These are phyloP conservation scores for Gaeumannomyces sp. DNA, from an alignment of 2,329 filamentous ascomycete genomes.

Conservation along the genomic window DNA sequence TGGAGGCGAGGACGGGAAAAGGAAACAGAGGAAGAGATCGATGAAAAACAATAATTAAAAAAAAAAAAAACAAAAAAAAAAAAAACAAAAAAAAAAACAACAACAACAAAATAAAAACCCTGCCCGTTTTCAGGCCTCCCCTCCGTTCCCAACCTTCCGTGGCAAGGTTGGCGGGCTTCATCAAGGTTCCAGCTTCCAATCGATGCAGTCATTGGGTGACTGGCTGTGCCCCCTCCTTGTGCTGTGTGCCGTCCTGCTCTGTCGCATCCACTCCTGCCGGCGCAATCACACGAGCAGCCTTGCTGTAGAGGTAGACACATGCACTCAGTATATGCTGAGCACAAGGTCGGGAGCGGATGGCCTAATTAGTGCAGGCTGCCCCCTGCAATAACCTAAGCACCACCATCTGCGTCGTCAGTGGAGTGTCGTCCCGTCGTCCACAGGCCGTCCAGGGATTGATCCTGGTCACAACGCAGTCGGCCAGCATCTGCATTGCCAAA, in stretches of 20 bases:
- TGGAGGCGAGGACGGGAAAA: background rate
- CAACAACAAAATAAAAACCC: no score
- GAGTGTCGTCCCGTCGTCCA: background rate
- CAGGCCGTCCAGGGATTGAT: background rate
- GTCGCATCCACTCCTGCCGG: background rate
- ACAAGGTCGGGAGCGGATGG: no score
- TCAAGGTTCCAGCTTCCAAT: background rate
- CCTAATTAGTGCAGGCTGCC: no score
- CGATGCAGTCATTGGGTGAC: background rate
- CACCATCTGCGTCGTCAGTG: background rate
- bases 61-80: no score
- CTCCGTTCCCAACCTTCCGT: background rate
- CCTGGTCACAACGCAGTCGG: no score
- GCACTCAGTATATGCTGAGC: background rate
- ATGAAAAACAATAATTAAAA: background rate
- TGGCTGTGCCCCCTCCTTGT: background rate
- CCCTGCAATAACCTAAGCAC: background rate
- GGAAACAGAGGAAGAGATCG: background rate
- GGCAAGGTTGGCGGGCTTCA: background rate
- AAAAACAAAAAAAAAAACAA: no score
- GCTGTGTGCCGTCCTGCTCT: no score
- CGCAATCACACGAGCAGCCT: background rate
- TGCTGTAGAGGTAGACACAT: no score
- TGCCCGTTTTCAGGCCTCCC: background rate
- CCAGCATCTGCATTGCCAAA: background rate